Conservation (phyloP, 805 yeast genomes). For the Pichia pseudocactophila region DNA sequence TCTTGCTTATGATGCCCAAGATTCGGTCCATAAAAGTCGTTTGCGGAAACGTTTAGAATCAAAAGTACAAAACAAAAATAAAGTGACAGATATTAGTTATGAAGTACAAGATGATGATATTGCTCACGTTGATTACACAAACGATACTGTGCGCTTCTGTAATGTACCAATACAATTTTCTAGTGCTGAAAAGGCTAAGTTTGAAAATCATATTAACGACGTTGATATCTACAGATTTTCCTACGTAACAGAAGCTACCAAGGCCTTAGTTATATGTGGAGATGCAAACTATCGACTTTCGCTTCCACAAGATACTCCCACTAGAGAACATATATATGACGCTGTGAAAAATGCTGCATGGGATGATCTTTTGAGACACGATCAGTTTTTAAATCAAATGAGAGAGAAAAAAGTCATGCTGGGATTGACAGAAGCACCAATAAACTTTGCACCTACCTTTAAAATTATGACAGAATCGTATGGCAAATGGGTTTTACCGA, state of each 20-base stretch:
- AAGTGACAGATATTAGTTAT: background rate
- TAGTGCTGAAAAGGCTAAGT: slow-evolving; percentile 13
- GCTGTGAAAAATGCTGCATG: slow-evolving; percentile 19
- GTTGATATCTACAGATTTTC: slow-evolving; percentile 1
- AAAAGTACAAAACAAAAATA: slow-evolving; percentile 1
- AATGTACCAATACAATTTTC: slow-evolving; percentile 10
- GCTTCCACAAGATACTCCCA: slow-evolving; percentile 12
- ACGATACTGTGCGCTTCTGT: slow-evolving; percentile 2
- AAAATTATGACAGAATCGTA: slow-evolving; percentile 26
- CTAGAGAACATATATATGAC: slow-evolving; percentile 5
- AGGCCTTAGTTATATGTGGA: slow-evolving; percentile 36
- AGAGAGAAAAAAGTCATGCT: slow-evolving; percentile 28
- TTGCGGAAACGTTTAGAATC: slow-evolving; percentile 4
- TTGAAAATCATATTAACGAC: slow-evolving; percentile 1
- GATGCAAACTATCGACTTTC: slow-evolving; percentile 45
- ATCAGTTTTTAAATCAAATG: slow-evolving; percentile 33
- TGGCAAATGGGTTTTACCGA: slow-evolving; percentile 6
- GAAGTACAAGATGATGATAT: background rate
- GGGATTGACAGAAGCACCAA: slow-evolving; percentile 39
- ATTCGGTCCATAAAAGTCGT: background rate
- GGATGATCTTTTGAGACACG: slow-evolving; percentile 32
- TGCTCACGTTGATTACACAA: background rate
- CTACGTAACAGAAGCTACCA: slow-evolving; percentile 9
- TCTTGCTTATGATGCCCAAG: slow-evolving; percentile 2
- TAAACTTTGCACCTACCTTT: slow-evolving; percentile 47